Evolutionary conservation across 345 rosid genomes (phyloP).

Genomic region (Tarenaya hassleriana): DNA sequence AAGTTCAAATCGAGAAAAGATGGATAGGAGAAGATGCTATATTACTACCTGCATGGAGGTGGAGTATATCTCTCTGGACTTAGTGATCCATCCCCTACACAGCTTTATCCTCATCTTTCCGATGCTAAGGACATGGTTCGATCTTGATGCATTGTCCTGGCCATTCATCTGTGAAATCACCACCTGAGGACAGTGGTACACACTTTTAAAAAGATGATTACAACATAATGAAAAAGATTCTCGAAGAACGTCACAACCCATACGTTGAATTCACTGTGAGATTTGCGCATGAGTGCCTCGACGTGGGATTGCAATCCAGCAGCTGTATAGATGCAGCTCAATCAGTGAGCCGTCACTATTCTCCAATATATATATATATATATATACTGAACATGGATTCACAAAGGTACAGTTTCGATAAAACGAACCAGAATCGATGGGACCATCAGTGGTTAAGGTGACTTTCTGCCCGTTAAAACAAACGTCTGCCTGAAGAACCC

Average conservation of each 20-base stretch:
- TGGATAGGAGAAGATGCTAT: background rate
- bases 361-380: background rate
- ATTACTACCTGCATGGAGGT: conserved; percentile 71
- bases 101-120: conserved; percentile 92
- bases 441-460: conserved; percentile 49
- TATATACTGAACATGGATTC: no score
- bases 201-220: conserved; percentile 6
- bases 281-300: conserved; percentile 72
- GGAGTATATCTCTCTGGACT: conserved; percentile 86
- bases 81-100: conserved; percentile 95
- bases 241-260: conserved; percentile 21
- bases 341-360: conserved; percentile 16
- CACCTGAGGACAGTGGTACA: conserved; percentile 42
- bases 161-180: conserved; percentile 81
- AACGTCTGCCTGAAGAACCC: conserved; percentile 64
- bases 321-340: conserved; percentile 39
- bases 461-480: conserved; percentile 62
- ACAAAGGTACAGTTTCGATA: background rate
- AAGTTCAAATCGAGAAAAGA: conserved; percentile 8
- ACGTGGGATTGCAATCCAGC: conserved; percentile 58
- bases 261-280: conserved; percentile 78
- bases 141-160: conserved; percentile 62
- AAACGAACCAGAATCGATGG: conserved; percentile 65
- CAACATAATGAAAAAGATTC: conserved; percentile 10
- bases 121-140: conserved; percentile 56